Evolutionary conservation across 2,329 filamentous ascomycete genomes (phyloP).

Genomic region (Domatiomyces globalis): DNA sequence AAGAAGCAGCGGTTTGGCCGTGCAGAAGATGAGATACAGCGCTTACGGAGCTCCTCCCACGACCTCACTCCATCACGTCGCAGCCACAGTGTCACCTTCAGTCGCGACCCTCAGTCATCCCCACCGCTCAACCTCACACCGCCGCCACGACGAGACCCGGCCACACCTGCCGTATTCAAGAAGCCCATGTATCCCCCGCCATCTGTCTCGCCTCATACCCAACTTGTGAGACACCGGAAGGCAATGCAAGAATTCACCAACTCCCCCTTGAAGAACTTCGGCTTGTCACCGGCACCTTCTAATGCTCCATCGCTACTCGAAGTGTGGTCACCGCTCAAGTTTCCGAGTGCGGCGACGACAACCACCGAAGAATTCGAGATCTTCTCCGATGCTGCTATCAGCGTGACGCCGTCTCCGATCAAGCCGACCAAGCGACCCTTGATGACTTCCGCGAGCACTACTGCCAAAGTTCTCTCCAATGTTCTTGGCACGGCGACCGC

Average conservation of each 20-base stretch:
- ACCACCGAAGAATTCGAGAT: constrained; percentile 40
- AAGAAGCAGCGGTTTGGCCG: constrained; percentile 55
- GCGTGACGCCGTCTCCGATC: constrained; percentile 34
- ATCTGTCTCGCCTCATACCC: constrained; percentile 85
- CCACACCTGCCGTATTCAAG: constrained; percentile 63
- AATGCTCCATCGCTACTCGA: constrained; percentile 21
- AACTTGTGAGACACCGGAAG: constrained; percentile 74
- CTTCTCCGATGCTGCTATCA: constrained; percentile 34
- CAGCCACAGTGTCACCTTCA: neutral
- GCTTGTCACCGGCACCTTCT: constrained; percentile 21
- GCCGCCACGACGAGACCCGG: constrained; percentile 39
- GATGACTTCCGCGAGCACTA: constrained; percentile 35
- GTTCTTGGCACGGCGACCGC: constrained; percentile 29
- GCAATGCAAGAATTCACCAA: constrained; percentile 68
- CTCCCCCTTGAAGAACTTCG: constrained; percentile 47
- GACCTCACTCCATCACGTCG: constrained; percentile 58
- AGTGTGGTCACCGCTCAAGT: constrained; percentile 38
- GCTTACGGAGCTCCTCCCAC: constrained; percentile 80
- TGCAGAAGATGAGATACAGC: constrained; percentile 89
- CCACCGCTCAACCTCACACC: constrained; percentile 6
- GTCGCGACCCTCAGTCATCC: constrained; percentile 2
- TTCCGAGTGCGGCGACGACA: constrained; percentile 28
- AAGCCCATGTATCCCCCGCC: constrained; percentile 52
- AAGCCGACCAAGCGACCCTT: constrained; percentile 38
- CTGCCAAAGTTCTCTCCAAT: constrained; percentile 35